Evolutionary conservation across 2,329 filamentous ascomycete genomes (phyloP).

Genomic region (Leptographium radiaticola): DNA sequence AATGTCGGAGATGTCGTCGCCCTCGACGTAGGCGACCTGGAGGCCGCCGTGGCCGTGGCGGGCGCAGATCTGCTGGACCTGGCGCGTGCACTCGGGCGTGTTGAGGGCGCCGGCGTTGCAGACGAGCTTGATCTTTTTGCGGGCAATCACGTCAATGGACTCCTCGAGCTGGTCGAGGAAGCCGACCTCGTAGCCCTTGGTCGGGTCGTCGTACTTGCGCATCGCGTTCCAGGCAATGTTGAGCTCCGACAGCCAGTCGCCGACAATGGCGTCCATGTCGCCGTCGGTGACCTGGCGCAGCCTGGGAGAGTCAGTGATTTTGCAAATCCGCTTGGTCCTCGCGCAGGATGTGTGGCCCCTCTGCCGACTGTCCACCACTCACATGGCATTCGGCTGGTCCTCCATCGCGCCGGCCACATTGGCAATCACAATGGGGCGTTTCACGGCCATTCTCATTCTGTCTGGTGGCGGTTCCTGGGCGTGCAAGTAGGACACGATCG

Average conservation of each 20-base stretch:
- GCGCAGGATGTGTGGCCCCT: no score
- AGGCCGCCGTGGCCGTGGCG: slow-evolving; percentile 11
- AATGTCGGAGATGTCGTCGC: slow-evolving; percentile 27
- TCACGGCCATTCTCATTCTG: not conserved
- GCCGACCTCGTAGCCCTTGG: not conserved
- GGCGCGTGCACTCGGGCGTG: slow-evolving; percentile 18
- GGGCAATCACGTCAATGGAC: slow-evolving; percentile 11
- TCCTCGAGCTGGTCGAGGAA: slow-evolving; percentile 3
- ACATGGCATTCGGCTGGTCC: not conserved
- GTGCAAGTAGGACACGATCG: no score
- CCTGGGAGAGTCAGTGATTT: not conserved
- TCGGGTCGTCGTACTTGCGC: not conserved
- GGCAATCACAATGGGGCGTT: not conserved
- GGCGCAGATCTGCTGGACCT: not conserved
- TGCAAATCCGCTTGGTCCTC: no score
- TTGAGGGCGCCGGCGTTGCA: slow-evolving; percentile 36
- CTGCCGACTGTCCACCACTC: not conserved
- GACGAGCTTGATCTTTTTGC: slow-evolving; percentile 35
- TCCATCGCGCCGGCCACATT: not conserved
- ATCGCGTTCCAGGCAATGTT: slow-evolving; percentile 13
- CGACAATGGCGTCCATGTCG: slow-evolving; percentile 9
- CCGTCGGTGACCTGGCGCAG: not conserved
- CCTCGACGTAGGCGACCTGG: slow-evolving; percentile 29
- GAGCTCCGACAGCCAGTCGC: slow-evolving; percentile 16
- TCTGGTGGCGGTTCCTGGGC: not conserved